phyloP scores from a whole-genome alignment of 2,329 filamentous ascomycete genomes.

The Botryosphaeria dothidea region DNA sequence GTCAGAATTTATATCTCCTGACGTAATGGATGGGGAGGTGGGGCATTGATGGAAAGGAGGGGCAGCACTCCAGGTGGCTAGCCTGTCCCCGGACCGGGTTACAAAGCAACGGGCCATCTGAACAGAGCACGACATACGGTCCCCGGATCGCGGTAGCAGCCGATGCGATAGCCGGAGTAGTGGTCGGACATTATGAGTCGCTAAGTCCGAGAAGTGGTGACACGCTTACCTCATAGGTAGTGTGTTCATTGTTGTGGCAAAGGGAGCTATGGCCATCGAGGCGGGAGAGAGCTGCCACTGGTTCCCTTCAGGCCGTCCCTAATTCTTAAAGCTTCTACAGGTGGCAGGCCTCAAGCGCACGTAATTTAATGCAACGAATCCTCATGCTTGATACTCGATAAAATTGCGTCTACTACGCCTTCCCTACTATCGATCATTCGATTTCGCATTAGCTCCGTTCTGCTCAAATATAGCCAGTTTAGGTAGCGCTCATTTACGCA shows the following conservation, averaged over 20 bases:
- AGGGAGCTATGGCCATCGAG: constrained; percentile 8
- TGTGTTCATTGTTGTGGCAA: too few relatives aligned
- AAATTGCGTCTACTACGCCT: too few relatives aligned
- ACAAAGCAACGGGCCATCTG: background rate
- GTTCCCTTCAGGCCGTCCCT: background rate
- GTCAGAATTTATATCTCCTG: background rate
- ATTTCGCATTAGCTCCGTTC: too few relatives aligned
- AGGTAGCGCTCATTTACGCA: too few relatives aligned
- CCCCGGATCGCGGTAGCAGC: background rate
- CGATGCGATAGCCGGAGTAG: background rate
- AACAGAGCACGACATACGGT: background rate
- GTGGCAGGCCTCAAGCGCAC: too few relatives aligned
- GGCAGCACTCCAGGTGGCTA: background rate
- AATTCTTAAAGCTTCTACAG: background rate
- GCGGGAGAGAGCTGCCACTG: background rate
- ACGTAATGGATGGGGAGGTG: background rate
- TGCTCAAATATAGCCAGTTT: too few relatives aligned
- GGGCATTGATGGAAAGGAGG: background rate
- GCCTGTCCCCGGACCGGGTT: background rate
- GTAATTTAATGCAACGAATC: too few relatives aligned
- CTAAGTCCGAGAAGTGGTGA: background rate
- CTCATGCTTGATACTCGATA: too few relatives aligned
- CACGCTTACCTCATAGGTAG: background rate
- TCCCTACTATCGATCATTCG: too few relatives aligned
- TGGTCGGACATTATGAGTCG: too few relatives aligned